Percentiles rank a stretch among this genome's conserved stretches.
These are phyloP conservation scores for Dujonia santamariae DNA, from an alignment of 1,139 yeast species.

Conservation along the genomic window DNA sequence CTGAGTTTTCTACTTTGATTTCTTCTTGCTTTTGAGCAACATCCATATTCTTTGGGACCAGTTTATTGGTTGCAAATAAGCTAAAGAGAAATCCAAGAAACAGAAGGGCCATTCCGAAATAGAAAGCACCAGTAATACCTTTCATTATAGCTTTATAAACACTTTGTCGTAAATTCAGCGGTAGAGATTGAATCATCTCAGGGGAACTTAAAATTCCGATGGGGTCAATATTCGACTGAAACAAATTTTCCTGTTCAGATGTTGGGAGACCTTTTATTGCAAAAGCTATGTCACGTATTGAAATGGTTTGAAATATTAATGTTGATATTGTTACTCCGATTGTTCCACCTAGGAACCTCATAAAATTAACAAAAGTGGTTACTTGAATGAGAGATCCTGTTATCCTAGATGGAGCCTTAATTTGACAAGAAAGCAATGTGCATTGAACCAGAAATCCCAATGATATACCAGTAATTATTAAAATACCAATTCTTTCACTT, in stretches of 20 bases:
- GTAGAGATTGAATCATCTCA: slow-evolving; percentile 22
- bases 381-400: slow-evolving; percentile 51
- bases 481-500: slow-evolving; percentile 47
- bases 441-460: slow-evolving; percentile 56
- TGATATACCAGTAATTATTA: slow-evolving; percentile 53
- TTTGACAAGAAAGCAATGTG: slow-evolving; percentile 50
- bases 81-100: slow-evolving; percentile 25
- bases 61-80: slow-evolving; percentile 35
- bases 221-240: background rate
- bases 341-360: slow-evolving; percentile 48
- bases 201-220: slow-evolving; percentile 25
- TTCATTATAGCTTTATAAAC: slow-evolving; percentile 32
- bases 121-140: slow-evolving; percentile 39
- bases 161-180: slow-evolving; percentile 18
- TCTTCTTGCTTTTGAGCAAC: background rate
- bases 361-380: slow-evolving; percentile 47
- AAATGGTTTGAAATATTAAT: slow-evolving; percentile 36
- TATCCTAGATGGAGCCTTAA: slow-evolving; percentile 48
- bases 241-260: slow-evolving; percentile 13
- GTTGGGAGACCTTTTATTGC: slow-evolving; percentile 11
- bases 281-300: slow-evolving; percentile 18
- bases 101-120: slow-evolving; percentile 35
- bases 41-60: slow-evolving; percentile 30
- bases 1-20: too few species aligned
- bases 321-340: slow-evolving; percentile 48